A percentile compares a stretch with the other conserved stretches of the same genome.
phyloP scores from a whole-genome alignment of 345 rosid genomes.

The Eucalyptus coolabah region DNA sequence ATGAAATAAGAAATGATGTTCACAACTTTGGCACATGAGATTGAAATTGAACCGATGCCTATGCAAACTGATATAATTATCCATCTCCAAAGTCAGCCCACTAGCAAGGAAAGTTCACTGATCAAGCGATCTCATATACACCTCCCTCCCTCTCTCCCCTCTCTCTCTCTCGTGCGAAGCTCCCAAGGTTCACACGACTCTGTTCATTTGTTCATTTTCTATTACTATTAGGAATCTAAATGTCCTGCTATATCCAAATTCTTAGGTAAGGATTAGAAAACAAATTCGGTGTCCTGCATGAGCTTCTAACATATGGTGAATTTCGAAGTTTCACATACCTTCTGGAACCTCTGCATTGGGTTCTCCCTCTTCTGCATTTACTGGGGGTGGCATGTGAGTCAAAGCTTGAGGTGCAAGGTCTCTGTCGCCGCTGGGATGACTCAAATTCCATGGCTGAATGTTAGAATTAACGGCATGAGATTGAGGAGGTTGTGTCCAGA shows the following conservation, averaged over 20 bases:
- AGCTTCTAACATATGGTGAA: neutral
- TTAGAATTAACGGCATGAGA: too few species aligned
- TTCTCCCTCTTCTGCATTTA: too few species aligned
- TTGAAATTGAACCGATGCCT: neutral
- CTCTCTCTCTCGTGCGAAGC: too few species aligned
- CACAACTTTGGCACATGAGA: neutral
- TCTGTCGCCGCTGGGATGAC: neutral
- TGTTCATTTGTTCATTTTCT: too few species aligned
- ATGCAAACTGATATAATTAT: rapidly evolving
- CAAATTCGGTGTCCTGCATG: neutral
- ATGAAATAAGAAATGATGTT: too few species aligned
- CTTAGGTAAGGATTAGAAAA: neutral
- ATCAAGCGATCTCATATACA: too few species aligned
- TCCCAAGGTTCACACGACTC: too few species aligned
- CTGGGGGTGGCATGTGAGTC: neutral
- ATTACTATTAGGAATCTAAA: too few species aligned
- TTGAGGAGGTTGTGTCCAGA: too few species aligned
- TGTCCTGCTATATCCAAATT: too few species aligned
- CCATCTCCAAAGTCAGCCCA: neutral
- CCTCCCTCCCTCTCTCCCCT: too few species aligned
- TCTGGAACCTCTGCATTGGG: too few species aligned
- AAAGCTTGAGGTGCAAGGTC: neutral
- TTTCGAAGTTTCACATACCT: neutral
- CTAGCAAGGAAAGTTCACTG: neutral
- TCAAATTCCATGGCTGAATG: rapidly evolving